Evolutionary conservation across 2,329 filamentous ascomycete genomes (phyloP).

Genomic region (Pyrenophora teres): DNA sequence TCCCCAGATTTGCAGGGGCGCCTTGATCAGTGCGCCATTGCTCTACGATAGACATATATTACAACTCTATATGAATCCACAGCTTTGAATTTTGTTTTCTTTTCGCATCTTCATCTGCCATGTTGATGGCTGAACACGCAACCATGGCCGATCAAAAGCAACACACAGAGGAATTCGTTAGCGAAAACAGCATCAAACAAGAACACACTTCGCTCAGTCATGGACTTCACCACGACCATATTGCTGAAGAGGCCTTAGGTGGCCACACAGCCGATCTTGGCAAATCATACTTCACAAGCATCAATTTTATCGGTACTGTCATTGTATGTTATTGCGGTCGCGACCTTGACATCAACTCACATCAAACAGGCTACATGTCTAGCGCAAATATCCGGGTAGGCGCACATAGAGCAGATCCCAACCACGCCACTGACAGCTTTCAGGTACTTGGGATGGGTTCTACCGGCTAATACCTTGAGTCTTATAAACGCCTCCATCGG

Average conservation of each 20-base stretch:
- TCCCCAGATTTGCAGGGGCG: background rate
- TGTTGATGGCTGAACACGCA: background rate
- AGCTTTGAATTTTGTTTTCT: background rate
- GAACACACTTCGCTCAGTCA: constrained; percentile 12
- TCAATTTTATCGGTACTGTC: constrained; percentile 38
- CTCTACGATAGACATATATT: constrained; percentile 12
- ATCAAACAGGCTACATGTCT: constrained; percentile 33
- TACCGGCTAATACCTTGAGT: constrained; percentile 35
- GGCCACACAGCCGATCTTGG: constrained; percentile 33
- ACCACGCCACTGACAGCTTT: background rate
- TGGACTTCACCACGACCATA: constrained; percentile 37
- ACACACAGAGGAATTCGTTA: constrained; percentile 15
- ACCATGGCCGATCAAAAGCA: constrained; percentile 32
- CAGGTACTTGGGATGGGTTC: constrained; percentile 37
- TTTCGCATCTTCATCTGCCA: background rate
- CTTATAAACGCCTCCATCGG: constrained; percentile 48
- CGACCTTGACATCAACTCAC: background rate
- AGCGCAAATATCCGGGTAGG: constrained; percentile 34
- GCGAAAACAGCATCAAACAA: constrained; percentile 7
- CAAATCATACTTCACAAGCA: constrained; percentile 31
- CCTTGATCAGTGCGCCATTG: constrained; percentile 7
- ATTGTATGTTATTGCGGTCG: constrained; percentile 23
- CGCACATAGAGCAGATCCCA: background rate
- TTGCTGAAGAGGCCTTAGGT: constrained; percentile 36
- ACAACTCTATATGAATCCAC: constrained; percentile 2